Conservation (phyloP, 2,329 filamentous ascomycete species). For the Capronia americana region DNA sequence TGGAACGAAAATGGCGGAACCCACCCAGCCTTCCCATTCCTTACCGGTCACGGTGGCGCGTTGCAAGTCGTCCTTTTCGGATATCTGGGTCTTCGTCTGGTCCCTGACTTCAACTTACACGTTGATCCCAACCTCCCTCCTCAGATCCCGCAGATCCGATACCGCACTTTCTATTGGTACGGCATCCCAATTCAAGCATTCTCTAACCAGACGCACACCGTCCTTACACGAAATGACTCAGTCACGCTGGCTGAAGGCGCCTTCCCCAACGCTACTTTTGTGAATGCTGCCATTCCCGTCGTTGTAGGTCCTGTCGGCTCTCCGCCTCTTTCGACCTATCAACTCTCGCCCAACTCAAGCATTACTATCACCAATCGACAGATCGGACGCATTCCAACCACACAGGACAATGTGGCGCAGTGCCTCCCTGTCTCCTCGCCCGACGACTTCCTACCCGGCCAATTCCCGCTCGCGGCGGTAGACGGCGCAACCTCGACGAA, state of each 20-base stretch:
- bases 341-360: conserved; percentile 56
- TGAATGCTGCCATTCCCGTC: conserved; percentile 63
- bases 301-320: conserved; percentile 56
- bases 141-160: conserved; percentile 66
- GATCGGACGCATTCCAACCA: conserved; percentile 60
- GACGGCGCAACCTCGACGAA: conserved; percentile 71
- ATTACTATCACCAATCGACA: conserved; percentile 66
- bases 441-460: conserved; percentile 62
- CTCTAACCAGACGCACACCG: conserved; percentile 70
- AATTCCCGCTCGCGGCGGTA: conserved; percentile 71
- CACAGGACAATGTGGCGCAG: conserved; percentile 68
- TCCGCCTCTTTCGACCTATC: conserved; percentile 51
- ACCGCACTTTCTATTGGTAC: conserved; percentile 70
- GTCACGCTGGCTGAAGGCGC: conserved; percentile 49
- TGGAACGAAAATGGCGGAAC: conserved; percentile 67
- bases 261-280: conserved; percentile 62
- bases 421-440: conserved; percentile 63
- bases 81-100: conserved; percentile 68
- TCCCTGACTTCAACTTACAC: conserved; percentile 62
- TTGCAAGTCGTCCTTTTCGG: conserved; percentile 72
- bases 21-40: conserved; percentile 72
- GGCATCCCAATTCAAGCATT: conserved; percentile 67
- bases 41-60: conserved; percentile 73
- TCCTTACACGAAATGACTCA: conserved; percentile 59
- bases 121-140: conserved; percentile 70